A percentile compares a stretch with the other conserved stretches of the same genome.
Conservation (phyloP, 1,284 basidiomycete genomes). For the Tremellales sp. region DNA sequence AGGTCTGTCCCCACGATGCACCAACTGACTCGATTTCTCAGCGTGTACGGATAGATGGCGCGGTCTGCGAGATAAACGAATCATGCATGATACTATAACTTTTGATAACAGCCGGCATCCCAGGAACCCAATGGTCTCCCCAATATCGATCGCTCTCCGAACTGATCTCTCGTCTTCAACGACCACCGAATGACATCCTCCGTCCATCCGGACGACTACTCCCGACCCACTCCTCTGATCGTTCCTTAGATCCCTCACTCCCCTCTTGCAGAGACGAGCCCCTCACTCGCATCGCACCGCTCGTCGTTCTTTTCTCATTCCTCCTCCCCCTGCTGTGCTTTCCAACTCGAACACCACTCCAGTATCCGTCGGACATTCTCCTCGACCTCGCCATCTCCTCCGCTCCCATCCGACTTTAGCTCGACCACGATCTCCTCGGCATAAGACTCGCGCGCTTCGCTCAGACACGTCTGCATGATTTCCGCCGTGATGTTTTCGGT, state of each 20-base stretch:
- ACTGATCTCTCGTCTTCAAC: too few relatives aligned
- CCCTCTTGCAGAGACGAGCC: too few relatives aligned
- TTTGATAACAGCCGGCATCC: neutral
- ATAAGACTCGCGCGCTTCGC: slow-evolving; percentile 85
- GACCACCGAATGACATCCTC: too few relatives aligned
- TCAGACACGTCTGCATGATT: slow-evolving; percentile 90
- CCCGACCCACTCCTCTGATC: neutral
- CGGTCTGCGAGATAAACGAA: too few relatives aligned
- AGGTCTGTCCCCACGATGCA: neutral
- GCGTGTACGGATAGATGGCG: slow-evolving; percentile 28
- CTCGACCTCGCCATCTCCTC: slow-evolving; percentile 64
- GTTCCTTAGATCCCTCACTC: neutral
- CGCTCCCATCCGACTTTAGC: slow-evolving; percentile 70
- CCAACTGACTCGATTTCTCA: slow-evolving; percentile 10
- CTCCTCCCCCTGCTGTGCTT: neutral
- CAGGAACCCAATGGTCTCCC: too few relatives aligned
- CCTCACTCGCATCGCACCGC: too few relatives aligned
- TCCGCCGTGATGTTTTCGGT: slow-evolving; percentile 98
- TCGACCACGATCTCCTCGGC: slow-evolving; percentile 80
- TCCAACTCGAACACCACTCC: slow-evolving; percentile 80
- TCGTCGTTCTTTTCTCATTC: too few relatives aligned
- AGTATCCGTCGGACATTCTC: slow-evolving; percentile 79
- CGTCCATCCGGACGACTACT: neutral
- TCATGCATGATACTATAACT: too few relatives aligned
- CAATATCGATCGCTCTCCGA: too few relatives aligned